A percentile compares a stretch with the other conserved stretches of the same genome.
These are phyloP conservation scores for Fonsecaea nubica DNA, from an alignment of 2,329 filamentous ascomycete species.

Conservation along the genomic window DNA sequence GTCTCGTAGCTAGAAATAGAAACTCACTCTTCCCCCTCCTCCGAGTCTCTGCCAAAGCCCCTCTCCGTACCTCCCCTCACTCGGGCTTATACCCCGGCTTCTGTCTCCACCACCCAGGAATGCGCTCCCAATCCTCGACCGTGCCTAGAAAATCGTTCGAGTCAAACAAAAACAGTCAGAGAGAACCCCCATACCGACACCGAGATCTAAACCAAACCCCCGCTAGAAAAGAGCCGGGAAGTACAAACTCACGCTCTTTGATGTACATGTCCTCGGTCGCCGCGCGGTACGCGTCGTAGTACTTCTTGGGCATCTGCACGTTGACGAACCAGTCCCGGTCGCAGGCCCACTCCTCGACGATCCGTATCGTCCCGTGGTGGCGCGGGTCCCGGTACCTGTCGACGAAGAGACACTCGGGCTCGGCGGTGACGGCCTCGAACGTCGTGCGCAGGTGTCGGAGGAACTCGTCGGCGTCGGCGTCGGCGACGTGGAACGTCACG, in stretches of 20 bases:
- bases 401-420: neutral
- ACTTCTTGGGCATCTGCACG: neutral
- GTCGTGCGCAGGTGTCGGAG: neutral
- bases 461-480: neutral
- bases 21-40: no score
- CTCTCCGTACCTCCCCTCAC: neutral
- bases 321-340: neutral
- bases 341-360: slow-evolving; percentile 2
- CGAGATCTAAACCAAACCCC: no score
- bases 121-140: slow-evolving; percentile 1
- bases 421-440: neutral
- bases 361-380: neutral
- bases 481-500: neutral
- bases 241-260: neutral
- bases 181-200: neutral
- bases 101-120: neutral
- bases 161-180: neutral
- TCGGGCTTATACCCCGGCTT: neutral
- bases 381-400: neutral
- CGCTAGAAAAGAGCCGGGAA: no score
- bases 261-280: neutral
- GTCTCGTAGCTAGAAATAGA: no score
- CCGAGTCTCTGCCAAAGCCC: no score
- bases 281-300: neutral
- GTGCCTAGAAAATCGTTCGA: neutral